Conservation (phyloP, 2,329 filamentous ascomycete species). For the Tolypocladium pustulatum region DNA sequence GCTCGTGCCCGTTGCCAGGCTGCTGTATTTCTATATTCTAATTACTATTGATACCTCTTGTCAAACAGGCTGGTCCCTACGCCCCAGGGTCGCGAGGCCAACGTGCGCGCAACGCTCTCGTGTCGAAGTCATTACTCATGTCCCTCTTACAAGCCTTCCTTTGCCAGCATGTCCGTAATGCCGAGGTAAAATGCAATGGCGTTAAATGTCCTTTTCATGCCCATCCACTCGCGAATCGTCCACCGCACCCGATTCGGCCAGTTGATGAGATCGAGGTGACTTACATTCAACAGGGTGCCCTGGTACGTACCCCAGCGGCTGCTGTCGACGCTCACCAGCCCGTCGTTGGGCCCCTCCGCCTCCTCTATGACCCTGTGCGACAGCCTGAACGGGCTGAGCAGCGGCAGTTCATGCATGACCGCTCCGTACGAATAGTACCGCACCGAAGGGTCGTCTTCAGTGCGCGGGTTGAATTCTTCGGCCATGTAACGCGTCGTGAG, state of each 20-base stretch:
- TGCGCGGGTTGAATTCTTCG: conserved; percentile 47
- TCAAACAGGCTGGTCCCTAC: neutral
- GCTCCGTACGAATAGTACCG: conserved; percentile 56
- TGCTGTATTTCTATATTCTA: conserved; percentile 13
- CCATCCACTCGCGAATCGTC: conserved; percentile 40
- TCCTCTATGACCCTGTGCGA: conserved; percentile 39
- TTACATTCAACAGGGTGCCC: conserved; percentile 51
- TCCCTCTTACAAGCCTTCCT: conserved; percentile 42
- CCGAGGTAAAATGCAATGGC: conserved; percentile 58
- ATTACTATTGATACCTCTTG: conserved; percentile 12
- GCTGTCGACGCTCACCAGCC: conserved; percentile 55
- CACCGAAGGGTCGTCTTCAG: conserved; percentile 40
- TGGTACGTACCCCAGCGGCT: conserved; percentile 53
- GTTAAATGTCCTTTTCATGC: conserved; percentile 49
- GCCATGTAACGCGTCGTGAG: conserved; percentile 48
- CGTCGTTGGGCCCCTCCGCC: conserved; percentile 52
- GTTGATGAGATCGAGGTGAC: conserved; percentile 56
- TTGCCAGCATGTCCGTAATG: conserved; percentile 60
- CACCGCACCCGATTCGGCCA: conserved; percentile 53
- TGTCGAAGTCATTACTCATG: neutral
- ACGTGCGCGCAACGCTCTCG: neutral
- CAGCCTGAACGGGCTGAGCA: conserved; percentile 52
- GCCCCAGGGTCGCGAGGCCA: neutral
- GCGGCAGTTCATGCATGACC: conserved; percentile 35
- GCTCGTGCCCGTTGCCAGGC: conserved; percentile 7